phyloP scores from a whole-genome alignment of 768 basidiomycete genomes.

The Lactifluus volemus region DNA sequence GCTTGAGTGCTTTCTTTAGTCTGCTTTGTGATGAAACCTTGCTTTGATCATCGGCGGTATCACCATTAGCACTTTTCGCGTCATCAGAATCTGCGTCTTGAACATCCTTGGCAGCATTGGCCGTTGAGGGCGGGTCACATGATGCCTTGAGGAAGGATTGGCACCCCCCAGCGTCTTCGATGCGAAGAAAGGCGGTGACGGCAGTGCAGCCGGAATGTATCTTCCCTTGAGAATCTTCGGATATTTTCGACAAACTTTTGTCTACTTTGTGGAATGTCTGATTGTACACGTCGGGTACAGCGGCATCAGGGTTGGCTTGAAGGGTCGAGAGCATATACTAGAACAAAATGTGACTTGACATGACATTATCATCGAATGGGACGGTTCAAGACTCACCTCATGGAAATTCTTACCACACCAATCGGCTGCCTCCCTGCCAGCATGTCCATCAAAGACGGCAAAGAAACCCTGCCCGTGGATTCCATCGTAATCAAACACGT shows the following conservation, averaged over 20 bases:
- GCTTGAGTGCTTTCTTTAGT: constrained; percentile 14
- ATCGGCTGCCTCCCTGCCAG: constrained; percentile 96
- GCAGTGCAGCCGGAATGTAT: constrained; percentile 97
- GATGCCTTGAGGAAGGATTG: constrained; percentile 49
- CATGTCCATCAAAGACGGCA: constrained; percentile 97
- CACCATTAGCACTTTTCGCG: constrained; percentile 3
- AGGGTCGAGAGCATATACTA: constrained; percentile 65
- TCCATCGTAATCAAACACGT: constrained; percentile 88
- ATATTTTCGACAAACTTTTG: constrained; percentile 67
- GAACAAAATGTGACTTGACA: constrained; percentile 5
- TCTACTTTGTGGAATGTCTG: constrained; percentile 94
- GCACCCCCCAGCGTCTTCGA: constrained; percentile 72
- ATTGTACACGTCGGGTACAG: constrained; percentile 85
- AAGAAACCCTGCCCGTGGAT: constrained; percentile 96
- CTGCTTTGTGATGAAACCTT: constrained; percentile 9
- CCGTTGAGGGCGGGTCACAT: neutral
- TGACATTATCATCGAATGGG: neutral
- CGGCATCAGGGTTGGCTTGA: constrained; percentile 42
- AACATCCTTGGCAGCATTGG: neutral
- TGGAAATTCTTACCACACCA: constrained; percentile 98
- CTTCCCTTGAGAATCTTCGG: constrained; percentile 81
- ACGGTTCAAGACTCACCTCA: constrained; percentile 42
- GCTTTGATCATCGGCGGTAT: constrained; percentile 4
- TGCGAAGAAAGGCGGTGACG: constrained; percentile 87
- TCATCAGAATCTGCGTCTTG: neutral